phyloP scores from a whole-genome alignment of 192 early-diverging fungal species.

The Podila epicladia region DNA sequence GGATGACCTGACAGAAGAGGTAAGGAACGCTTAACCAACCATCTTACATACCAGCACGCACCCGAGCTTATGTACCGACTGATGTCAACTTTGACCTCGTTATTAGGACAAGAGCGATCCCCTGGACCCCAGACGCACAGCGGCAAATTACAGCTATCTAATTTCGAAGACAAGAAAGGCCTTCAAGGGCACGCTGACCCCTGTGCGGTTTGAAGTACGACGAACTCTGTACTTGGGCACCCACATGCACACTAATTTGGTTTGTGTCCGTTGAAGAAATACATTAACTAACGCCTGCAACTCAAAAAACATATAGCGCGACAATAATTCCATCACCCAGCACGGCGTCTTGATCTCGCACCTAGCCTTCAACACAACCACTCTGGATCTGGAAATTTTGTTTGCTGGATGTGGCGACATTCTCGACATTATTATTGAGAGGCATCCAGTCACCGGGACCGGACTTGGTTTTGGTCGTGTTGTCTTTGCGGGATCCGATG shows the following conservation, averaged over 20 bases:
- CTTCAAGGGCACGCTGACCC: conserved; percentile 33
- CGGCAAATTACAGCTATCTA: conserved; percentile 45
- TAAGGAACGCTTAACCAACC: not conserved
- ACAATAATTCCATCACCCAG: conserved; percentile 35
- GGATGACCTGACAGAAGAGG: conserved; percentile 48
- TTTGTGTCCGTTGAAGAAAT: not conserved
- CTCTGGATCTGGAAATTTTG: conserved; percentile 39
- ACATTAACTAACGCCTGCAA: not conserved
- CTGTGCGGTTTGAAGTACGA: conserved; percentile 43
- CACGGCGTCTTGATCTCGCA: conserved; percentile 47
- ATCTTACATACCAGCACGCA: not conserved
- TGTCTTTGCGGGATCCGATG: conserved; percentile 52
- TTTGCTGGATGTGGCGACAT: conserved; percentile 64
- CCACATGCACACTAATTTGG: not conserved
- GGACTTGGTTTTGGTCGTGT: conserved; percentile 61
- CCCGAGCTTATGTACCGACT: not conserved
- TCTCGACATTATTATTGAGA: conserved; percentile 58
- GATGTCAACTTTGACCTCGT: not conserved
- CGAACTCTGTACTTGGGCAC: not conserved
- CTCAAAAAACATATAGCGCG: conserved; percentile 18
- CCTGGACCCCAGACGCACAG: conserved; percentile 40
- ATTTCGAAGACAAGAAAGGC: conserved; percentile 43
- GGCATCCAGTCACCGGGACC: conserved; percentile 56
- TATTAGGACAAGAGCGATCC: conserved; percentile 36
- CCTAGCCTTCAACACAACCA: conserved; percentile 32